Percentiles rank a stretch among this genome's conserved stretches.
phyloP scores from a whole-genome alignment of 805 yeast genomes.

The Jamesozyma piceae region DNA sequence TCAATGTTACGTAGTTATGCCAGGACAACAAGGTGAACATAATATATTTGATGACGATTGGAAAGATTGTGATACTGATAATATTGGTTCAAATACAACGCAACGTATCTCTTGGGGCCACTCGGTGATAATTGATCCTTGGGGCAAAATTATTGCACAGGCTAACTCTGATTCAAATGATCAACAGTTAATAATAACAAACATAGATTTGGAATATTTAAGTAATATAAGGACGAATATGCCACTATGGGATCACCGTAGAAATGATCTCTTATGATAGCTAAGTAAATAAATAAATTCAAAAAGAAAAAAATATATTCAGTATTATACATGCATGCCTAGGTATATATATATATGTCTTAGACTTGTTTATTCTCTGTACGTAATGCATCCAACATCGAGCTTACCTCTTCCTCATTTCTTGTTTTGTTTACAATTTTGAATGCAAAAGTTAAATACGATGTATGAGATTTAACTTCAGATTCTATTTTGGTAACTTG shows the following conservation, averaged over 20 bases:
- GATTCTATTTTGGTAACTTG: slow-evolving; percentile 75
- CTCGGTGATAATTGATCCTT: slow-evolving; percentile 79
- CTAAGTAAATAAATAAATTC: not conserved
- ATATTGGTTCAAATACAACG: not conserved
- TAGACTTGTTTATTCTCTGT: not conserved
- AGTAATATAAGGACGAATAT: slow-evolving; percentile 50
- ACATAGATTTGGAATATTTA: slow-evolving; percentile 47
- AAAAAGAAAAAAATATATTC: too few relatives aligned
- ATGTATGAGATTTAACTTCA: slow-evolving; percentile 88
- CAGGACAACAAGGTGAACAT: slow-evolving; percentile 81
- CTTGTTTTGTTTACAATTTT: slow-evolving; percentile 27
- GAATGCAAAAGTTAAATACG: slow-evolving; percentile 84
- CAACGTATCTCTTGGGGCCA: slow-evolving; percentile 77
- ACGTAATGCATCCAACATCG: not conserved
- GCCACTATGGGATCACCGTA: slow-evolving; percentile 71
- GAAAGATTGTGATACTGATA: slow-evolving; percentile 19
- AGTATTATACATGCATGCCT: too few relatives aligned
- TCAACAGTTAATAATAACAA: slow-evolving; percentile 50
- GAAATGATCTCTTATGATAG: slow-evolving; percentile 30
- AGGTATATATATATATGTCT: not conserved
- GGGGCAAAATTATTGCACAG: slow-evolving; percentile 71
- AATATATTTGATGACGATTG: slow-evolving; percentile 39
- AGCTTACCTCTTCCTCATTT: slow-evolving; percentile 5
- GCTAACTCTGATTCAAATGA: slow-evolving; percentile 34
- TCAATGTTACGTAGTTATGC: slow-evolving; percentile 79